phyloP scores from a whole-genome alignment of 192 early-diverging fungal species.

The Gonapodya sp. region DNA sequence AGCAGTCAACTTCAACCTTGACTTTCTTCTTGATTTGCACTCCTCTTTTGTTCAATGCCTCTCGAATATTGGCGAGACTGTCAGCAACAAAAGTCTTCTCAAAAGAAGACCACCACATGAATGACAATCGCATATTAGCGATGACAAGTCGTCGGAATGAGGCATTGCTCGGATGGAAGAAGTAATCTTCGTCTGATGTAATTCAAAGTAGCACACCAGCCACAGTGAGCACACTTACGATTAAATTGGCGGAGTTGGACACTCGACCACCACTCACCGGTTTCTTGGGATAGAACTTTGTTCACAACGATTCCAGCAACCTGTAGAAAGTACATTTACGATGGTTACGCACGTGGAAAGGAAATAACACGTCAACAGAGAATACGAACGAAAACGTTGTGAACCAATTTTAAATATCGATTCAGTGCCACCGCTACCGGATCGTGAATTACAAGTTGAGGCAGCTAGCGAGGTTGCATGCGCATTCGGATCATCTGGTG shows the following conservation, averaged over 20 bases:
- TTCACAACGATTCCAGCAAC: conserved; percentile 60
- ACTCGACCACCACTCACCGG: too few relatives aligned
- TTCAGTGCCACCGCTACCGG: conserved; percentile 33
- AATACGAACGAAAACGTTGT: conserved; percentile 52
- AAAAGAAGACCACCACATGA: neutral
- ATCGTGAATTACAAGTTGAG: neutral
- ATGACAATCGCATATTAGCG: conserved; percentile 42
- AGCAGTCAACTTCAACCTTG: neutral
- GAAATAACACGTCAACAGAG: too few relatives aligned
- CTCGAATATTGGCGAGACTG: neutral
- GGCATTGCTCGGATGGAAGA: conserved; percentile 55
- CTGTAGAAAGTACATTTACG: too few relatives aligned
- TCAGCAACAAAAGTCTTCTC: neutral
- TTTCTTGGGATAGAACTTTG: conserved; percentile 55
- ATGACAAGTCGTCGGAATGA: conserved; percentile 46
- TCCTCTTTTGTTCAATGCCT: neutral
- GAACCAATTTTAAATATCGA: conserved; percentile 32
- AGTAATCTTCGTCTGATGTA: conserved; percentile 49
- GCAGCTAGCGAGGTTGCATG: neutral
- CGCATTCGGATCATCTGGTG: too few relatives aligned
- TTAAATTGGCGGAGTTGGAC: too few relatives aligned
- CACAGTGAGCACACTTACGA: too few relatives aligned
- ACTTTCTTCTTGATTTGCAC: neutral
- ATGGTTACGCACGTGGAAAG: too few relatives aligned
- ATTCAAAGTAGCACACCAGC: too few relatives aligned